Evolutionary conservation across 805 yeast genomes (phyloP).

Genomic region (Teunomyces pallodes): DNA sequence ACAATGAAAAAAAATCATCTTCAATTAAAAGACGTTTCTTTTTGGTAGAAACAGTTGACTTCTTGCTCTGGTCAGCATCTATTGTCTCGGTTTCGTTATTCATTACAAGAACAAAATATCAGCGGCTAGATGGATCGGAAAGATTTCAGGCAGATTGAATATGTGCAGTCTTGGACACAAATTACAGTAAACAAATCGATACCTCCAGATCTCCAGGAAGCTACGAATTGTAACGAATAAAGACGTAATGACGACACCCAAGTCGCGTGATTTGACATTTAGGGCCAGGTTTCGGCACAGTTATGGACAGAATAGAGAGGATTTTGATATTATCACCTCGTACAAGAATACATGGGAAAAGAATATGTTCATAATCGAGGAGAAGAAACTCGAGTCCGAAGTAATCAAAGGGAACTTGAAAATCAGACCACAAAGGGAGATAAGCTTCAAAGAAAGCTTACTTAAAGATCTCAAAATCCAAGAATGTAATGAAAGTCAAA

Average conservation of each 20-base stretch:
- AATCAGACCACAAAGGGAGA: conserved; percentile 3
- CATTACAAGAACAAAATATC: not conserved
- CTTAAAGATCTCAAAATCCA: not conserved
- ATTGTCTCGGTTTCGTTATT: not conserved
- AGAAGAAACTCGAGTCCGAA: conserved; percentile 19
- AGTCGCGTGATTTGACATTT: conserved; percentile 21
- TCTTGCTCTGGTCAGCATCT: not conserved
- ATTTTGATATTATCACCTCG: conserved; percentile 40
- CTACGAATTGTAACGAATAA: not conserved
- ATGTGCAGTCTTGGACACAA: not conserved
- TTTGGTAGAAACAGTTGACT: conserved; percentile 1
- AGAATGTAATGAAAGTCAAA: not conserved
- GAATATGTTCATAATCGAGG: conserved; percentile 42
- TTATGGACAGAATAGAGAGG: conserved; percentile 50
- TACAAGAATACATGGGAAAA: conserved; percentile 52
- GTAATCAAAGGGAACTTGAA: conserved; percentile 6
- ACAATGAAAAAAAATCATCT: conserved; percentile 15
- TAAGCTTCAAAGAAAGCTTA: not conserved
- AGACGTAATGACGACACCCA: not conserved
- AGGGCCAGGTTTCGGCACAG: conserved; percentile 32
- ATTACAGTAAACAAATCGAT: not conserved
- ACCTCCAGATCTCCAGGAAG: not conserved
- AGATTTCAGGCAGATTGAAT: not conserved
- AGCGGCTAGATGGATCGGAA: not conserved
- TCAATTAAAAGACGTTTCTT: conserved; percentile 11